A percentile compares a stretch with the other conserved stretches of the same genome.
phyloP scores from a whole-genome alignment of 768 basidiomycete species.

The Cyclocybe aegerita region DNA sequence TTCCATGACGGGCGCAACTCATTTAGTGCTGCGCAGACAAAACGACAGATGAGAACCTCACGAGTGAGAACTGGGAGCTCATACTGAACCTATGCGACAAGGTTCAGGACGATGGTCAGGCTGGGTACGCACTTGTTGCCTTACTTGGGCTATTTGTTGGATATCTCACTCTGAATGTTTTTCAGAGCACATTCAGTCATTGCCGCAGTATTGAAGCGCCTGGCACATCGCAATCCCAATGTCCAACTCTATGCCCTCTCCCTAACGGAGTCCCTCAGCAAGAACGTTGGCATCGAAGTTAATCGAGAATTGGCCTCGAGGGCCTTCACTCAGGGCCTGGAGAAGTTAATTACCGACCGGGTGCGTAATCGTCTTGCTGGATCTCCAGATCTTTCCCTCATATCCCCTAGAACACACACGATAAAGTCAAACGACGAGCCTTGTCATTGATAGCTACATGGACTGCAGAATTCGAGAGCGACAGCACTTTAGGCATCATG shows the following conservation, averaged over 20 bases:
- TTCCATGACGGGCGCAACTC: conserved; percentile 1
- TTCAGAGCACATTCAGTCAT: conserved; percentile 86
- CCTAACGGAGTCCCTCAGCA: conserved; percentile 83
- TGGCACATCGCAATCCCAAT: conserved; percentile 92
- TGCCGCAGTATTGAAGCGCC: conserved; percentile 82
- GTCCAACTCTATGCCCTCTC: conserved; percentile 94
- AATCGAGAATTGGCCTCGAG: conserved; percentile 87
- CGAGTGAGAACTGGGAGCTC: conserved; percentile 94
- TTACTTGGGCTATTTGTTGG: not conserved
- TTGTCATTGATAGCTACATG: conserved; percentile 76
- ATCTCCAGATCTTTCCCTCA: conserved; percentile 3
- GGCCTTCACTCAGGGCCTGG: conserved; percentile 87
- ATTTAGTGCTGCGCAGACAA: conserved; percentile 53
- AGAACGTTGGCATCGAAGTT: conserved; percentile 83
- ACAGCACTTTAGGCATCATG: conserved; percentile 84
- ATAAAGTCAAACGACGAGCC: conserved; percentile 80
- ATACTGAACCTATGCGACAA: conserved; percentile 96
- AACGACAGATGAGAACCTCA: conserved; percentile 97
- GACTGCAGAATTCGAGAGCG: conserved; percentile 81
- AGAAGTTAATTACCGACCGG: conserved; percentile 85
- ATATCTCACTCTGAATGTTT: not conserved
- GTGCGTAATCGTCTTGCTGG: conserved; percentile 39
- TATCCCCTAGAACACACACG: conserved; percentile 74
- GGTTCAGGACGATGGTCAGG: conserved; percentile 84
- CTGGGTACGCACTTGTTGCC: conserved; percentile 56